These are phyloP conservation scores for Neotropicomus parvogracilis DNA, from an alignment of 1,284 basidiomycete species.

Conservation along the genomic window DNA sequence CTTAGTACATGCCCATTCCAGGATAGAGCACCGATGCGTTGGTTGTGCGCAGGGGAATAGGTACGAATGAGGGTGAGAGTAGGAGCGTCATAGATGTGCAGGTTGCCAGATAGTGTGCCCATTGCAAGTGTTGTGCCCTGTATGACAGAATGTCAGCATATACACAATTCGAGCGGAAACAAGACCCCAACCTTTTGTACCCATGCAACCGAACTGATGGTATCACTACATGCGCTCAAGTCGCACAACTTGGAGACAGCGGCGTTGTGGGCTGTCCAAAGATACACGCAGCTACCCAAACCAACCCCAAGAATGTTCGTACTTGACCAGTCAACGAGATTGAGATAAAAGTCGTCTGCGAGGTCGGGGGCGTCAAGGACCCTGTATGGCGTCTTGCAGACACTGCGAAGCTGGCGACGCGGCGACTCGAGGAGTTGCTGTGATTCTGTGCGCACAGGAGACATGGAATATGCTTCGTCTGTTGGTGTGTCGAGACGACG, in stretches of 20 bases:
- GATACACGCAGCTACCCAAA: conserved; percentile 87
- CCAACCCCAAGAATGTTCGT: conserved; percentile 95
- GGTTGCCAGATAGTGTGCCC: conserved; percentile 81
- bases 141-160: conserved; percentile 2
- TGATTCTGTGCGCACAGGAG: conserved; percentile 83
- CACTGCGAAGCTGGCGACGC: conserved; percentile 73
- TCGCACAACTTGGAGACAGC: conserved; percentile 92
- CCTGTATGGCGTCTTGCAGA: conserved; percentile 95
- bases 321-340: conserved; percentile 95
- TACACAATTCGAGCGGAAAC: conserved; percentile 23
- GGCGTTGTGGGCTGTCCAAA: conserved; percentile 95
- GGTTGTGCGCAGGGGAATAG: conserved; percentile 83
- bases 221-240: conserved; percentile 57
- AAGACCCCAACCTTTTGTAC: conserved; percentile 70
- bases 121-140: conserved; percentile 88
- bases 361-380: conserved; percentile 97
- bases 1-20: conserved; percentile 91
- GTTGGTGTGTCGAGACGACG: conserved; percentile 70
- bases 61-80: conserved; percentile 76
- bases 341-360: conserved; percentile 97
- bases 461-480: conserved; percentile 87
- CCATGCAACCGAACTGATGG: conserved; percentile 87
- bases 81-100: conserved; percentile 95
- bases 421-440: conserved; percentile 85
- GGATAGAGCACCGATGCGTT: conserved; percentile 89